A percentile compares a stretch with the other conserved stretches of the same genome.
phyloP scores from a whole-genome alignment of 257 asterid genomes.

The Rehmannia glutinosa region DNA sequence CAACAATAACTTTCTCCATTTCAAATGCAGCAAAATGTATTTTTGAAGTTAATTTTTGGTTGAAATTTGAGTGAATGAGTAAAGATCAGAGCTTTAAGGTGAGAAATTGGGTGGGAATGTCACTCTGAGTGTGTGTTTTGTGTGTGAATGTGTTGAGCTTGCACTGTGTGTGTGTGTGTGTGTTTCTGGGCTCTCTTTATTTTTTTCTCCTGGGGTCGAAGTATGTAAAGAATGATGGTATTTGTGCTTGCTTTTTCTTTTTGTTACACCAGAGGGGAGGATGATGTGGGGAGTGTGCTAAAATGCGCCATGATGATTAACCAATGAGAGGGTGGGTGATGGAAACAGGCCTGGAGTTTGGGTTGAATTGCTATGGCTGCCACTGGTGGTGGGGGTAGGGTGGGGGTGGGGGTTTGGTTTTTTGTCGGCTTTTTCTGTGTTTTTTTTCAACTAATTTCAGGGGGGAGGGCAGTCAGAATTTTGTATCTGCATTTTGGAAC shows the following conservation, averaged over 20 bases:
- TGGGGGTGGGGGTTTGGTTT: neutral
- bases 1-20: slow-evolving; percentile 64
- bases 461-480: slow-evolving; percentile 29
- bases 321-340: slow-evolving; percentile 39
- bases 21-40: slow-evolving; percentile 13
- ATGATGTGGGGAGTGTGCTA: slow-evolving; percentile 37
- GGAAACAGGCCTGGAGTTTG: slow-evolving; percentile 37
- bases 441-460: slow-evolving; percentile 31
- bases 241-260: slow-evolving; percentile 30
- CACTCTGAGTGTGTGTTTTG: slow-evolving; percentile 5
- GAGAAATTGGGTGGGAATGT: slow-evolving; percentile 8
- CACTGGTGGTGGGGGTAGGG: slow-evolving; percentile 26
- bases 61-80: neutral
- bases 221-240: slow-evolving; percentile 41
- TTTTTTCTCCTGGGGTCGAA: slow-evolving; percentile 19
- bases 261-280: slow-evolving; percentile 24
- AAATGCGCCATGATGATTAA: slow-evolving; percentile 62
- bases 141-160: slow-evolving; percentile 17
- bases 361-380: slow-evolving; percentile 52
- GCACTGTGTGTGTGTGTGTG: neutral
- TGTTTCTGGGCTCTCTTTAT: slow-evolving; percentile 1
- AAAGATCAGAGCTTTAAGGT: slow-evolving; percentile 38
- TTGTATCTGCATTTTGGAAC: slow-evolving; percentile 37
- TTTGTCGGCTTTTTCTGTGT: slow-evolving; percentile 31
- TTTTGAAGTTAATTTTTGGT: neutral